A percentile compares a stretch with the other conserved stretches of the same genome.
phyloP scores from a whole-genome alignment of 2,329 filamentous ascomycete genomes.

The Fusarium liriodendri region DNA sequence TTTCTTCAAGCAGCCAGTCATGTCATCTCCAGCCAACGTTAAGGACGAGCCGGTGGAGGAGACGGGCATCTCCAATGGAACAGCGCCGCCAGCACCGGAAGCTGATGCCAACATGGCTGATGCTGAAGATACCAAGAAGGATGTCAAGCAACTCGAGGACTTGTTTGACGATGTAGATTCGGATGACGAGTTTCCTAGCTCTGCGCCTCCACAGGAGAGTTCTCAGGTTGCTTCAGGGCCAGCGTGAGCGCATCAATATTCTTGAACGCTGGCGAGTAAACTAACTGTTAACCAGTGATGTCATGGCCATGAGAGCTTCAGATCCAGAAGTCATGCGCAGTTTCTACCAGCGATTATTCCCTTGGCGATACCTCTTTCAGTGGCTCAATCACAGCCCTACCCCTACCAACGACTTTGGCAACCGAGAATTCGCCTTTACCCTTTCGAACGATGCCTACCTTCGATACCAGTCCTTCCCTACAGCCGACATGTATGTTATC shows the following conservation, averaged over 20 bases:
- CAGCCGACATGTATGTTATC: slow-evolving; percentile 60
- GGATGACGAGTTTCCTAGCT: slow-evolving; percentile 71
- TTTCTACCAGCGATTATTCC: slow-evolving; percentile 96
- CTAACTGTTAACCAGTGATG: slow-evolving; percentile 44
- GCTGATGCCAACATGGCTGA: slow-evolving; percentile 39
- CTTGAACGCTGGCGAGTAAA: background rate
- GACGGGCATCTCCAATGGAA: slow-evolving; percentile 26
- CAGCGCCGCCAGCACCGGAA: slow-evolving; percentile 24
- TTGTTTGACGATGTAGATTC: slow-evolving; percentile 69
- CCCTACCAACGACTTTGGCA: slow-evolving; percentile 87
- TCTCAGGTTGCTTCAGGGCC: slow-evolving; percentile 58
- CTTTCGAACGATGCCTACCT: slow-evolving; percentile 93
- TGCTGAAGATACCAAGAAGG: slow-evolving; percentile 51
- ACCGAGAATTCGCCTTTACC: slow-evolving; percentile 96
- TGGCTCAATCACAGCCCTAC: slow-evolving; percentile 96
- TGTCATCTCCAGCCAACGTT: slow-evolving; percentile 42
- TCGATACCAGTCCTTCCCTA: slow-evolving; percentile 81
- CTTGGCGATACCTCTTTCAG: slow-evolving; percentile 93
- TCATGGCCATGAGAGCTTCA: slow-evolving; percentile 61
- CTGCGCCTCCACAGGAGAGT: slow-evolving; percentile 53
- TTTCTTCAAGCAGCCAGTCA: slow-evolving; percentile 37
- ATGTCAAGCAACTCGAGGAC: slow-evolving; percentile 66
- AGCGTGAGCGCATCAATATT: slow-evolving; percentile 50
- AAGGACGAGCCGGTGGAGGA: slow-evolving; percentile 45
- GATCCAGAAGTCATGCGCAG: slow-evolving; percentile 89